A percentile compares a stretch with the other conserved stretches of the same genome.
phyloP scores from a whole-genome alignment of 2,329 filamentous ascomycete genomes.

The Monilinia aucupariae region DNA sequence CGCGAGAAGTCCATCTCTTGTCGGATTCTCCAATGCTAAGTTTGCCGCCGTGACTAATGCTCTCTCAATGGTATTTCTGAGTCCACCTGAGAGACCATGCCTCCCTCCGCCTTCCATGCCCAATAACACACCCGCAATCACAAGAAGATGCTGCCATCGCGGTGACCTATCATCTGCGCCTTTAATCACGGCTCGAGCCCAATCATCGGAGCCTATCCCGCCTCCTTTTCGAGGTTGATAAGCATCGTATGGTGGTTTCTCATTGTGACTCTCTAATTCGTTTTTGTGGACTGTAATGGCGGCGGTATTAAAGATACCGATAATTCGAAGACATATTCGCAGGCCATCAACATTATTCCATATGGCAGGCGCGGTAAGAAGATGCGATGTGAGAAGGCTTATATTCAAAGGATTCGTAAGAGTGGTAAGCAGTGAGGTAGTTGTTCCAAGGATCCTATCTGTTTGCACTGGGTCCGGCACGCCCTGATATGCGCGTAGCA shows the following conservation, averaged over 20 bases:
- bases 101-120: constrained; percentile 55
- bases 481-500: constrained; percentile 34
- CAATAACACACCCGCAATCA: constrained; percentile 56
- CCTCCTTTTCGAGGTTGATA: constrained; percentile 40
- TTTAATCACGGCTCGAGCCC: constrained; percentile 38
- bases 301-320: constrained; percentile 53
- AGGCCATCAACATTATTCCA: constrained; percentile 49
- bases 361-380: constrained; percentile 54
- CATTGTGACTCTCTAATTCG: constrained; percentile 28
- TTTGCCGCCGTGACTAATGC: constrained; percentile 58
- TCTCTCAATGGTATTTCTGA: constrained; percentile 52
- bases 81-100: constrained; percentile 47
- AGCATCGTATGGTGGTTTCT: constrained; percentile 32
- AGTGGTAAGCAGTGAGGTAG: constrained; percentile 50
- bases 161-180: constrained; percentile 49
- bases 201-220: constrained; percentile 44
- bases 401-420: constrained; percentile 56
- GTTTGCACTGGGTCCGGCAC: constrained; percentile 27
- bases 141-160: constrained; percentile 63
- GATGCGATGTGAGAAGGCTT: constrained; percentile 51
- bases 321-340: constrained; percentile 45
- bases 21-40: constrained; percentile 50
- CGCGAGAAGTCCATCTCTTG: constrained; percentile 46
- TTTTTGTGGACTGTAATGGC: constrained; percentile 36
- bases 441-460: constrained; percentile 42